Conservation (phyloP, 2,329 filamentous ascomycete species). For the Penicillium vulpinum region DNA sequence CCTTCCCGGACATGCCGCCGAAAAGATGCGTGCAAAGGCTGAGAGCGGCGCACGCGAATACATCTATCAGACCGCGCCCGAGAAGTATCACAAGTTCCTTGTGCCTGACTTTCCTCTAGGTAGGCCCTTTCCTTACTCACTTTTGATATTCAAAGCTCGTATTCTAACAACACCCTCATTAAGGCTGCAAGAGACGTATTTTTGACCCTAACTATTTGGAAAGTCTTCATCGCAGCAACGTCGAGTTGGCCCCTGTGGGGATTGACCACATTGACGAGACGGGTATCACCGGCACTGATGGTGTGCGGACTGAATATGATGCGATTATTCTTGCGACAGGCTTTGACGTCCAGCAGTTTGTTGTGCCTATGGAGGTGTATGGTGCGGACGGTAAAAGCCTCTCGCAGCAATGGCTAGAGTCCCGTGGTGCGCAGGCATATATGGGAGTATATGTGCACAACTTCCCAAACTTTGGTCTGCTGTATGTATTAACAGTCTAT, state of each 20-base stretch:
- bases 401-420: not conserved
- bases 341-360: not conserved
- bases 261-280: constrained; percentile 6
- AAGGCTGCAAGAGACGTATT: not conserved
- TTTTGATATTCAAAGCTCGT: not conserved
- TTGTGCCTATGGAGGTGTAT: not conserved
- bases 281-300: constrained; percentile 13
- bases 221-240: not conserved
- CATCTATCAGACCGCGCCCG: constrained; percentile 19
- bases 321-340: not conserved
- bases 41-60: constrained; percentile 20
- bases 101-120: constrained; percentile 26
- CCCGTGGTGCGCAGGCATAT: constrained; percentile 34
- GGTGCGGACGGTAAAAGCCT: not conserved
- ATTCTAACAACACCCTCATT: not conserved
- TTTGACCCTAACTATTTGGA: not conserved
- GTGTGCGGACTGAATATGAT: not conserved
- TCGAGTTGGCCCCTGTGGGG: not conserved
- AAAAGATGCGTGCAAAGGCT: constrained; percentile 8
- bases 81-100: constrained; percentile 19
- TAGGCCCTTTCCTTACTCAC: not conserved
- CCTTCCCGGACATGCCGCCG: constrained; percentile 15
- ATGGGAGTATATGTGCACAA: constrained; percentile 28
- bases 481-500: not conserved
- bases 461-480: constrained; percentile 30